Conservation (phyloP, 805 yeast species). For the Wickerhamiella bombiphila region DNA sequence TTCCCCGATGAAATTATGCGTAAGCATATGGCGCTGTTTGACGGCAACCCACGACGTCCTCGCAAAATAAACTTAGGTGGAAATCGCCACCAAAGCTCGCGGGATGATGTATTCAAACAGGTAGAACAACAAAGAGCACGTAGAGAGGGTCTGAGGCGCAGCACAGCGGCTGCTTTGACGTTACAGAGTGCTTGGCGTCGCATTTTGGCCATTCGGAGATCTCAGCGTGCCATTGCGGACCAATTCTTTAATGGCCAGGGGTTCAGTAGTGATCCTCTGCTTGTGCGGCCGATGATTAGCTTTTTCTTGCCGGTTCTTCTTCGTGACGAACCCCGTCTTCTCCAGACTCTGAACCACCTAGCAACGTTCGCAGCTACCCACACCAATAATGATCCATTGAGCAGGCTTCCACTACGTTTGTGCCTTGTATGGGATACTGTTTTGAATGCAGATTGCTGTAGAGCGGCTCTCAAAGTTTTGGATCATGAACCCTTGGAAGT, state of each 20-base stretch:
- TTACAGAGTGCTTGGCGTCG: conserved; percentile 38
- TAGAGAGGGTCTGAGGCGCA: conserved; percentile 42
- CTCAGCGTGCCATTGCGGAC: background rate
- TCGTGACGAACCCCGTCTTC: too few relatives aligned
- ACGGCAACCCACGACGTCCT: conserved; percentile 46
- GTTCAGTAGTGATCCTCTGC: background rate
- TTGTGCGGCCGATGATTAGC: background rate
- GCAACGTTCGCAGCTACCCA: too few relatives aligned
- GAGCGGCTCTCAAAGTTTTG: too few relatives aligned
- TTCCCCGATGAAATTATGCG: too few relatives aligned
- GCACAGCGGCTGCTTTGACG: conserved; percentile 33
- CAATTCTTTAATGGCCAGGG: background rate
- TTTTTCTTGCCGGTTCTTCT: background rate
- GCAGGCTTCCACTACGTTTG: too few relatives aligned
- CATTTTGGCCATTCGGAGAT: too few relatives aligned
- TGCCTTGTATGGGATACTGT: too few relatives aligned
- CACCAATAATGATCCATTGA: too few relatives aligned
- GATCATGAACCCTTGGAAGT: too few relatives aligned
- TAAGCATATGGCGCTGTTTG: conserved; percentile 38
- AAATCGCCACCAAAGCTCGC: conserved; percentile 26
- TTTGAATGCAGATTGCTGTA: too few relatives aligned
- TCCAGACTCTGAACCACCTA: too few relatives aligned
- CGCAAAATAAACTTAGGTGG: conserved; percentile 54
- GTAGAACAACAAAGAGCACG: conserved; percentile 52
- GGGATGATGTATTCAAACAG: conserved; percentile 38